Conservation (phyloP, 1,139 yeast species). For the Blastobotrys capitulatus region DNA sequence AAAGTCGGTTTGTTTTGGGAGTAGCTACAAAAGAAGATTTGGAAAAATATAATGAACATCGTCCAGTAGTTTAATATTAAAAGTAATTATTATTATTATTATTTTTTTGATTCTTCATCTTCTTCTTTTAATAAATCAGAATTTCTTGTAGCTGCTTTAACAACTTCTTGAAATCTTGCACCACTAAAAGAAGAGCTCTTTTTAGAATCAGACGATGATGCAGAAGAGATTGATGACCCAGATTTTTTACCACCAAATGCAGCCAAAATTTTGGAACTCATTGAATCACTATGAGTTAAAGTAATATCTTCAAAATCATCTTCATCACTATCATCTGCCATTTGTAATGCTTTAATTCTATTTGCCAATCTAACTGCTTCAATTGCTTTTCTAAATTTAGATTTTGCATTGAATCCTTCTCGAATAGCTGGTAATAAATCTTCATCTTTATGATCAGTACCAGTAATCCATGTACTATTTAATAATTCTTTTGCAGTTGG, state of each 20-base stretch:
- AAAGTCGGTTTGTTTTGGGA: slow-evolving; percentile 53
- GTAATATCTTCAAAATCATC: slow-evolving; percentile 26
- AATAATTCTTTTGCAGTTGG: slow-evolving; percentile 63
- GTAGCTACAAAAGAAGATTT: slow-evolving; percentile 63
- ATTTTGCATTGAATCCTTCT: slow-evolving; percentile 78
- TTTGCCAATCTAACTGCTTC: slow-evolving; percentile 74
- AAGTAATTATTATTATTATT: not conserved
- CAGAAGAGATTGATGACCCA: not conserved
- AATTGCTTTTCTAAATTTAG: slow-evolving; percentile 80
- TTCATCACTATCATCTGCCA: slow-evolving; percentile 46
- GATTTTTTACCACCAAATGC: not conserved
- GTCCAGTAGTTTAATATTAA: slow-evolving; percentile 24
- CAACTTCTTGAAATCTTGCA: slow-evolving; percentile 67
- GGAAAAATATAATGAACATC: slow-evolving; percentile 45
- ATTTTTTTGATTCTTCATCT: not conserved
- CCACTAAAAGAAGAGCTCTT: slow-evolving; percentile 6
- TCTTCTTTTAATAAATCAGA: slow-evolving; percentile 40
- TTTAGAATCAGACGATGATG: not conserved
- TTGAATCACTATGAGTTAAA: not conserved
- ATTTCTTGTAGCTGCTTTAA: slow-evolving; percentile 62
- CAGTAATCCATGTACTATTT: slow-evolving; percentile 65
- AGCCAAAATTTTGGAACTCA: slow-evolving; percentile 5
- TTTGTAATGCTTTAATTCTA: slow-evolving; percentile 60
- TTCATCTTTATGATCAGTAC: slow-evolving; percentile 34
- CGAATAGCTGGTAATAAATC: slow-evolving; percentile 69